A percentile compares a stretch with the other conserved stretches of the same genome.
Evolutionary conservation across 2,329 filamentous ascomycete genomes (phyloP).

Genomic region (Fusarium nematophilum): DNA sequence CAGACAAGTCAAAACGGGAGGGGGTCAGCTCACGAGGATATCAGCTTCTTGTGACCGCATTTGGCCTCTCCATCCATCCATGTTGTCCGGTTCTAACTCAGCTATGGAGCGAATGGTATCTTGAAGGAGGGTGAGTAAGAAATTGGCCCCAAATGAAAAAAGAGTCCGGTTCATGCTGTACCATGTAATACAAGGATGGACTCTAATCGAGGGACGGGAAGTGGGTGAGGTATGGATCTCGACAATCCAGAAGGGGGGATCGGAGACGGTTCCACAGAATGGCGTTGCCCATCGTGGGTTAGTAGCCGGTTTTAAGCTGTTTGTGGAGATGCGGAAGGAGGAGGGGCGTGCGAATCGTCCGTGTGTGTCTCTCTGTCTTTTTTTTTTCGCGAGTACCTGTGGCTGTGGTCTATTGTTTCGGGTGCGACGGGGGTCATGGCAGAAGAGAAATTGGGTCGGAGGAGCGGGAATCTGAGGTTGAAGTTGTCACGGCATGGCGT

Average conservation of each 20-base stretch:
- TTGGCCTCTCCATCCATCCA: no score
- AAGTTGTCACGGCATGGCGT: conserved; percentile 8
- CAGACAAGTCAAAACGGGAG: neutral
- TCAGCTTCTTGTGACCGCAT: neutral
- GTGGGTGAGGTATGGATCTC: conserved; percentile 43
- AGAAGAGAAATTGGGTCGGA: conserved; percentile 11
- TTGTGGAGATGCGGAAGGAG: conserved; percentile 18
- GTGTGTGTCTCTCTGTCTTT: neutral
- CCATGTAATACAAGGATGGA: conserved; percentile 25
- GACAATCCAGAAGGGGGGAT: conserved; percentile 19
- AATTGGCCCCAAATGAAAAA: conserved; percentile 15
- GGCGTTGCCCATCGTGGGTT: conserved; percentile 22
- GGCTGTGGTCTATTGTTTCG: conserved; percentile 39
- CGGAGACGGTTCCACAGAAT: conserved; percentile 27
- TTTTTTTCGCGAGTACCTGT: conserved; percentile 11
- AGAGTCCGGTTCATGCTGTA: conserved; percentile 14
- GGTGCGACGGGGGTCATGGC: conserved; percentile 26
- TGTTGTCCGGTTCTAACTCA: conserved; percentile 2
- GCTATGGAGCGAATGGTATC: neutral
- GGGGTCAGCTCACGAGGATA: neutral
- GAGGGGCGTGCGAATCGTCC: conserved; percentile 12
- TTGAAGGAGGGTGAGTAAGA: conserved; percentile 13
- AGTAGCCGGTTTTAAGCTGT: conserved; percentile 33
- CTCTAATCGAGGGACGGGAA: conserved; percentile 39
- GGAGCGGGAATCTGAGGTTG: conserved; percentile 6